Base-by-base conservation (phyloP, 2,329 filamentous ascomycete species). In the Cordyceps fumosorosea region DNA sequence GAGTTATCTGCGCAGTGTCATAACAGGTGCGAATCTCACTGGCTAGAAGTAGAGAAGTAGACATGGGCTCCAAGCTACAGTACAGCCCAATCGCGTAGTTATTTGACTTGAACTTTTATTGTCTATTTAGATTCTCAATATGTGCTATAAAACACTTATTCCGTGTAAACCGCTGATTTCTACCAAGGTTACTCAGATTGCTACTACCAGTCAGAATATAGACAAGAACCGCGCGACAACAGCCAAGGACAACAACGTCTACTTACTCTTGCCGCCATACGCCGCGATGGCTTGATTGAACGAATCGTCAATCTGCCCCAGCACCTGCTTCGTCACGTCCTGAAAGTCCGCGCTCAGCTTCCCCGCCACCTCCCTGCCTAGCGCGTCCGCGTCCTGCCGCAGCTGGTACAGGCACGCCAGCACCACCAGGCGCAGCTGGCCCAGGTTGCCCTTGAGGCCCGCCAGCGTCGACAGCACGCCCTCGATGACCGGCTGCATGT, bases 291-390 rank as follows among this genome's bases (percentile, higher is more conserved):
- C 58, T 34, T 22, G 22, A 14, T 61, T 61, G 26, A 61, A 61
- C 18, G 58, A 6, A 37, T 61, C 58, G 22, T 53, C 37, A 37
- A 61, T 61, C 34, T 53, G 50, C 14, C 16, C 10, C 1, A 61
- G 18, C 8, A 61, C 58, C 50, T 61, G 58, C 11, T 52, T 22
- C 3, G 58, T 51, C 24, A 61, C 58, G 11, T 7, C 40, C 29
- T 61, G 58, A 18, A 61, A 61, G n/a, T 61, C 58, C 8, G 26
- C 51, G 18, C 24, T 61, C 10, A 61, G 37, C 50, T 61, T 61
- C 22, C 3, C 44, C 7, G 42, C 10, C 11, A 61, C 58, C 12
- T 54, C 58, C 24, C 54, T 61, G 4, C 58, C 58, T 5, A 61
- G 40, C 22, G 11, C 20, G 7, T 48, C 40, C 40, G 58, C 40